Evolutionary conservation across 257 asterid genomes (phyloP), one percentile per base, ranked within the genome.

Genomic region (Nicotiana otophora): DNA sequence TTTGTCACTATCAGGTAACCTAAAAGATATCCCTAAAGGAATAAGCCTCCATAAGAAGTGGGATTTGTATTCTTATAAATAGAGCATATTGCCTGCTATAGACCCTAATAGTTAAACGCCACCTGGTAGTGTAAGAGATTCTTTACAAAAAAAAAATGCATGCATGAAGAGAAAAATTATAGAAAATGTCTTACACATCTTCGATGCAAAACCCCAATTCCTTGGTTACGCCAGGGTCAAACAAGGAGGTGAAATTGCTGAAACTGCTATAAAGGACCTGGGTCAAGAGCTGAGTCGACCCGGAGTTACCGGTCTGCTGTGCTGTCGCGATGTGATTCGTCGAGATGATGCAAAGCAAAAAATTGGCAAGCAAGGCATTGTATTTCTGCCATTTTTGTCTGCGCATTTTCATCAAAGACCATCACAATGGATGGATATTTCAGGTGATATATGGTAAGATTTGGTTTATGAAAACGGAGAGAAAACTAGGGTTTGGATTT

Each of bases 141-240:
- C 3, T 42, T 42, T 14, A 26, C 46, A n/a, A n/a, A n/a, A 77
- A 9, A 77, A 28, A 57, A 0, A 15, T 1, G 5, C 26, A 65
- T 66, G 28, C 31, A 42, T 26, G 48, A 39, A 10, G 46, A 58
- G 69, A 11, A 48, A 26, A 11, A 23, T 28, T 17, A 16, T 28
- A n/a, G 9, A 15, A 20, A 75, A 31, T 55, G 14, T 16, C 91
- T 80, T 89, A 96, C 99, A 89, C 86, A 67, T 96, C 88, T 26
- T 89, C 83, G 55, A 96, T 91, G 91, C 99, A 96, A 80, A 87
- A 96, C 0, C 82, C 90, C 65, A 96, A 88, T 39, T 90, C 86
- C 39, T 82, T 82, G 65, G 61, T 36, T 23, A 91, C 83, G 4
- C 91, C 97, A 11, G 91, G 88, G 82, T 87, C 88, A 80, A 92